Base-by-base conservation (phyloP, 2,329 filamentous ascomycete species). In the Fusarium goolgardi region DNA sequence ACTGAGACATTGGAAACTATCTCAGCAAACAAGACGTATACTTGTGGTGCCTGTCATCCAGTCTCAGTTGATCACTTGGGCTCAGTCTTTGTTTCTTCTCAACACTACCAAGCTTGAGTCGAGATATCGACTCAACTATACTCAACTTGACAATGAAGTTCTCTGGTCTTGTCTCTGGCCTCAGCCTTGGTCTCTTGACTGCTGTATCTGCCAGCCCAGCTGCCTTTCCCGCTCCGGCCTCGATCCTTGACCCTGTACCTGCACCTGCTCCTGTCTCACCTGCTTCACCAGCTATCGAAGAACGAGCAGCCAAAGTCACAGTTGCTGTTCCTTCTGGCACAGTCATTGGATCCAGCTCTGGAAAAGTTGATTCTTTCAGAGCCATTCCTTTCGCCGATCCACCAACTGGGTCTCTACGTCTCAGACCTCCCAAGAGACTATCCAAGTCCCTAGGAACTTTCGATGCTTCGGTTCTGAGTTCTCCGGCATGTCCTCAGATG, bases 301-400 rank as follows among this genome's bases (percentile, higher is more conserved):
- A 81, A 66, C 78, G 82, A 44, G 82, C 80, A 40, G 77, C 73
- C 34, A 77, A 75, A 23, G 85, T 86, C 5, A 84, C 83, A 5
- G 87, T 90, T 49, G 78, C 82, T 18, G 84, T 88, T 35, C 77
- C 83, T 1, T 82, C 84, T 43, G 88, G 86, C 37, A 90, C 85
- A 6, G 79, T 91, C 34, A 75, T 85, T 41, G 88, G 88, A 37
- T 57, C 78, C 69, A 61, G 74, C n/a, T 61, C 77, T 4, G 71
- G 75, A 4, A 77, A 78, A 27, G 83, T 93, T 21, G 91, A 95
- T 59, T 86, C 82, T 27, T 94, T 92, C 80, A 88, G 85, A 56
- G 91, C 89, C 23, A 92, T 96, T 57, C 92, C 91, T 5, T 96
- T 89, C 73, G 91, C 91, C 3, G 82, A 92, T 64, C 85, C 91